Conservation (phyloP, 495 filamentous ascomycete genomes). For the Tuber magnatum region DNA sequence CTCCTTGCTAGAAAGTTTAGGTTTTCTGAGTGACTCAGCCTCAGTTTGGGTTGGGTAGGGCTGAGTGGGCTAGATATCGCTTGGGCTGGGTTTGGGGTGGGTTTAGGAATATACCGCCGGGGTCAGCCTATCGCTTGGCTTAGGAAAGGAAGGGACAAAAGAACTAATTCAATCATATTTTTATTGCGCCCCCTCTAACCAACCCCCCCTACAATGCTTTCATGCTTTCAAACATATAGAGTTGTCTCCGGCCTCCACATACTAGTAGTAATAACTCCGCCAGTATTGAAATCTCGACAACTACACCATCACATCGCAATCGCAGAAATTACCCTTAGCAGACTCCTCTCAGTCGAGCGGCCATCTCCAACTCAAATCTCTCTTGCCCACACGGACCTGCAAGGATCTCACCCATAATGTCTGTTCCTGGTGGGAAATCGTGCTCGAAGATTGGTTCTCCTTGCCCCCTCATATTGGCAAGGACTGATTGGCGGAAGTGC, state of each 20-base stretch:
- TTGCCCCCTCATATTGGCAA: slow-evolving; percentile 40
- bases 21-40: too few species aligned
- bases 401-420: slow-evolving; percentile 38
- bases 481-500: slow-evolving; percentile 41
- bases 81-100: background rate
- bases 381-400: slow-evolving; percentile 28
- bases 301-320: background rate
- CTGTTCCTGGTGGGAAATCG: slow-evolving; percentile 40
- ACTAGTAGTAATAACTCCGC: background rate
- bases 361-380: slow-evolving; percentile 36
- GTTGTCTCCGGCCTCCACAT: background rate
- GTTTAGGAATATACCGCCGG: background rate
- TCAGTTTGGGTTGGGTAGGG: background rate
- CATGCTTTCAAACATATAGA: too few species aligned
- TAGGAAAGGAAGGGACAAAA: too few species aligned
- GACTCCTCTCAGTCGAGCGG: background rate
- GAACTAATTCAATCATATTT: too few species aligned
- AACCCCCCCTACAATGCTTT: too few species aligned
- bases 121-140: too few species aligned
- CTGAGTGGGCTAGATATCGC: background rate
- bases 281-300: background rate
- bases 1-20: too few species aligned
- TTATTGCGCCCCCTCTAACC: too few species aligned
- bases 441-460: slow-evolving; percentile 42
- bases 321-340: background rate